Base-by-base conservation (phyloP, 176 grass and related monocot species). In the Typha latifolia region DNA sequence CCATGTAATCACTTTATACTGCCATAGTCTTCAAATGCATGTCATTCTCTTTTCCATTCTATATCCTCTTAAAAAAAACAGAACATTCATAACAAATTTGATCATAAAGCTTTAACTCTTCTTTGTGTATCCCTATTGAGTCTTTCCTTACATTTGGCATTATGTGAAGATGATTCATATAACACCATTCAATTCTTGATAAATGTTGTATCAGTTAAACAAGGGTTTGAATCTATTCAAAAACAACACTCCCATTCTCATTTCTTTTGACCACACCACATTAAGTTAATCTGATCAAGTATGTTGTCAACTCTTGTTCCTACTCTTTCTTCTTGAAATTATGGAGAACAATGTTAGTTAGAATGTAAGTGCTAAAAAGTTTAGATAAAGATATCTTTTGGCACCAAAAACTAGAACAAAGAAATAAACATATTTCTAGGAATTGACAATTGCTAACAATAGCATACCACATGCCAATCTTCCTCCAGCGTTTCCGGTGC, bases 401-500 rank as follows among this genome's bases (percentile, higher is more conserved):
- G 52, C 52, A 18, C 1, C 34, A 37, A 37, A 57, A 20, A 57
- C n/a, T 10, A 9, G 52, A 57, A 57, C 15, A 20, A 57, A 10
- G 9, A 57, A 21, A 57, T 57, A 18, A 11, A 10, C 52, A 5
- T 57, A 57, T 20, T 57, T 18, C n/a, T 18, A 57, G 52, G 52
- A 57, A 18, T 20, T 10, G 34, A 57, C 6, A 57, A 57, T 57
- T 15, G 16, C 20, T 57, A 57, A 57, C 15, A 47, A 73, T 51
- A 84, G 52, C 49, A 69, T 81, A 99, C 94, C 94, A 21, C 94
- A 93, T 78, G 94, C 94, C 84, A 99, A 82, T 85, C 94, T 84
- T 61, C 94, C 94, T 84, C 94, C 94, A 66, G 94, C 94, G 74
- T 99, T 99, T 89, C 94, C 89, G 55, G 94, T 99, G 61, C 32